A percentile compares a stretch with the other conserved stretches of the same genome.
phyloP scores from a whole-genome alignment of 768 basidiomycete species.

The Boletales sp. region DNA sequence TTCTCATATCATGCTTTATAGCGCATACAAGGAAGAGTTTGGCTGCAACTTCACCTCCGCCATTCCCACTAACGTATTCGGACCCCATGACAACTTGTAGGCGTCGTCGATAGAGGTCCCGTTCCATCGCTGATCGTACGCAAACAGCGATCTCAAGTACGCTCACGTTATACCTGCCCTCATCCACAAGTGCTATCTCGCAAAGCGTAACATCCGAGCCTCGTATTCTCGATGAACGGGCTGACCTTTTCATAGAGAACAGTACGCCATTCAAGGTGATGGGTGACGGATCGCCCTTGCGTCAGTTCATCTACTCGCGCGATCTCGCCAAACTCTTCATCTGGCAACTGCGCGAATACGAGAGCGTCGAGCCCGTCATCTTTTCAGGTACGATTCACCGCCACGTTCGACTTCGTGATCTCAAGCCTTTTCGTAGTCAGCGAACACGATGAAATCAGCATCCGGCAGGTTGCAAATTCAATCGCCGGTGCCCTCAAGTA shows the following conservation, averaged over 20 bases:
- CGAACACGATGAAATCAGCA: constrained; percentile 92
- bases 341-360: constrained; percentile 87
- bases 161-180: constrained; percentile 94
- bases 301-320: constrained; percentile 97
- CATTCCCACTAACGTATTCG: constrained; percentile 97
- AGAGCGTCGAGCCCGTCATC: constrained; percentile 90
- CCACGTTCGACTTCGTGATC: background rate
- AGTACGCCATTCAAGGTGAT: constrained; percentile 81
- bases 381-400: constrained; percentile 59
- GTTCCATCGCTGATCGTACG: constrained; percentile 4
- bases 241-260: constrained; percentile 50
- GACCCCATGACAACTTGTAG: constrained; percentile 90
- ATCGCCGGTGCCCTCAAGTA: constrained; percentile 83
- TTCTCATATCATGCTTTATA: constrained; percentile 25
- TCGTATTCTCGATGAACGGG: background rate
- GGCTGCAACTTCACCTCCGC: constrained; percentile 94
- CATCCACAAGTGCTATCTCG: constrained; percentile 89
- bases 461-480: constrained; percentile 86
- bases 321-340: constrained; percentile 95
- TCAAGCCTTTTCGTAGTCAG: constrained; percentile 50
- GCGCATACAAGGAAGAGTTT: constrained; percentile 94
- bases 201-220: constrained; percentile 57
- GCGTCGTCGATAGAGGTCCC: constrained; percentile 12
- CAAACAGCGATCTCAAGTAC: constrained; percentile 72
- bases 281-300: constrained; percentile 87